These are phyloP conservation scores for Aurantiochytrium sp. DNA, from an alignment of 108 stramenopile species.

Conservation along the genomic window DNA sequence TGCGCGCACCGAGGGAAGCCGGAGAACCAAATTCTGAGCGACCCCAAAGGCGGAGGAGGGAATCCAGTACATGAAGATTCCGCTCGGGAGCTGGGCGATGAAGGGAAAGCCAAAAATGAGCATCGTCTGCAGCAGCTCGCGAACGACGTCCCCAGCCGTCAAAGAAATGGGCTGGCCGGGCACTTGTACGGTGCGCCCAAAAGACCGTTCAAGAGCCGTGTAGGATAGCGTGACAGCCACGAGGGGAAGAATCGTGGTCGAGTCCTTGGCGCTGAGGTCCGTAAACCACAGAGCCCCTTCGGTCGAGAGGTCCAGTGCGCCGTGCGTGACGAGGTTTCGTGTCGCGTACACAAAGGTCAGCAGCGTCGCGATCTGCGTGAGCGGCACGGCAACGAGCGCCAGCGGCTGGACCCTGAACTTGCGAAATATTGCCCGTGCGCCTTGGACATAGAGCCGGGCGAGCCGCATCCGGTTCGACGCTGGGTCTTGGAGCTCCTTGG, in stretches of 20 bases:
- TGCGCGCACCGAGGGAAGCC: not conserved
- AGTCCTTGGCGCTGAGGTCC: constrained; percentile 5
- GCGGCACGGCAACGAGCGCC: not conserved
- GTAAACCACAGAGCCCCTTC: constrained; percentile 6
- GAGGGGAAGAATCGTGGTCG: not conserved
- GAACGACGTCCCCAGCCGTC: not conserved
- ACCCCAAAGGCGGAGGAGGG: not conserved
- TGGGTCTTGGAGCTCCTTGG: not conserved
- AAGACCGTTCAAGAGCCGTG: constrained; percentile 7
- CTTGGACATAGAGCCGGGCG: not conserved
- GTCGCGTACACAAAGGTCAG: not conserved
- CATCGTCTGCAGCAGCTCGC: not conserved
- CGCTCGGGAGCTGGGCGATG: not conserved
- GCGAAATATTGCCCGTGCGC: not conserved
- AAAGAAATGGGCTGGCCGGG: not conserved
- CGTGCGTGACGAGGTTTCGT: not conserved
- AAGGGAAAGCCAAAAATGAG: not conserved
- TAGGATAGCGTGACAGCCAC: not conserved
- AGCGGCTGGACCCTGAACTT: constrained; percentile 10
- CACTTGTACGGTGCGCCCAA: constrained; percentile 3
- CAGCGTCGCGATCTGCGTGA: not conserved
- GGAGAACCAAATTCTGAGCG: not conserved
- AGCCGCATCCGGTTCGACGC: not conserved
- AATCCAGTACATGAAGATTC: constrained; percentile 23
- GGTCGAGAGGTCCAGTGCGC: not conserved